A percentile compares a stretch with the other conserved stretches of the same genome.
Evolutionary conservation across 2,329 filamentous ascomycete genomes (phyloP).

Genomic region (Colletotrichum sp.): DNA sequence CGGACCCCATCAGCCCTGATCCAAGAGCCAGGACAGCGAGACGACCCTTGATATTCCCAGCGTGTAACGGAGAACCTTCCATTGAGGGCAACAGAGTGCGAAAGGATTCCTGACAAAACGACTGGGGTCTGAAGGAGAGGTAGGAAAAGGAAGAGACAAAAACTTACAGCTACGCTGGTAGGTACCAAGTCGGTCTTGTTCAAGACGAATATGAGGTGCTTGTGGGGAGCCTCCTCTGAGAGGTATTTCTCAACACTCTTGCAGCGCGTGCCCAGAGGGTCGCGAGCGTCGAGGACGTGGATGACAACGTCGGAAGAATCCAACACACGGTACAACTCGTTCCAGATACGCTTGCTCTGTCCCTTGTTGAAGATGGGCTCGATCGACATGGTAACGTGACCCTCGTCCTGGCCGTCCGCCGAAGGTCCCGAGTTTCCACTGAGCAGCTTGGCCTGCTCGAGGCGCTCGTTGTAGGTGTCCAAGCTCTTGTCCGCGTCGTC

Average conservation of each 20-base stretch:
- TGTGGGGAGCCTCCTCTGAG: conserved; percentile 90
- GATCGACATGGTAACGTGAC: conserved; percentile 65
- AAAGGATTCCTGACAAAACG: conserved; percentile 85
- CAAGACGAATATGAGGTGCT: conserved; percentile 88
- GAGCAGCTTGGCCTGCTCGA: conserved; percentile 79
- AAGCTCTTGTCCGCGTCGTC: conserved; percentile 81
- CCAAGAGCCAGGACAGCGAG: conserved; percentile 72
- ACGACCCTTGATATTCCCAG: conserved; percentile 88
- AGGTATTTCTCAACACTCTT: conserved; percentile 84
- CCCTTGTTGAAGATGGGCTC: conserved; percentile 94
- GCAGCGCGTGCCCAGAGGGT: conserved; percentile 90
- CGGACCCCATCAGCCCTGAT: conserved; percentile 77
- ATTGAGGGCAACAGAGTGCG: conserved; percentile 63
- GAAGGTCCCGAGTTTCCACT: conserved; percentile 71
- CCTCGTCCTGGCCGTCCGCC: conserved; percentile 45
- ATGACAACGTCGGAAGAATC: conserved; percentile 96
- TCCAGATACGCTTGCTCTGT: conserved; percentile 95
- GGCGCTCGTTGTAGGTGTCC: conserved; percentile 78
- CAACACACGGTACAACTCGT: conserved; percentile 93
- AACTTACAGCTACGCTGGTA: conserved; percentile 92
- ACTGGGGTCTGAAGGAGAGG: conserved; percentile 59
- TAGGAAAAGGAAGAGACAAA: conserved; percentile 15
- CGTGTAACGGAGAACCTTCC: conserved; percentile 97
- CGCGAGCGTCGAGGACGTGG: conserved; percentile 90
- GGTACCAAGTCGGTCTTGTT: conserved; percentile 96